These are phyloP conservation scores for Epicoccum nigrum DNA, from an alignment of 2,329 filamentous ascomycete species.

Conservation along the genomic window DNA sequence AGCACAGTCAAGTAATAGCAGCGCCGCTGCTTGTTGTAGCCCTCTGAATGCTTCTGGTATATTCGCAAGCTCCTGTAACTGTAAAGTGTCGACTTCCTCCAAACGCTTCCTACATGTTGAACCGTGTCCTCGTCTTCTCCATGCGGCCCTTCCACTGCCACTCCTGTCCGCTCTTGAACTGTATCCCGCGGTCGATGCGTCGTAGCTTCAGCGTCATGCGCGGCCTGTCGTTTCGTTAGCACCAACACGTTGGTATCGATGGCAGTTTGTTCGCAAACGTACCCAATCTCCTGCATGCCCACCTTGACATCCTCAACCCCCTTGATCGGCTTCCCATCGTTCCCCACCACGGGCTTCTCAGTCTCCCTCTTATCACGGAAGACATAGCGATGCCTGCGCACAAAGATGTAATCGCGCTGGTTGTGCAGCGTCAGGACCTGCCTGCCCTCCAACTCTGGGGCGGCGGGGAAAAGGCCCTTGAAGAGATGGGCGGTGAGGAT, in stretches of 20 bases:
- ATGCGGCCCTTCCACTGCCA: slow-evolving; percentile 97
- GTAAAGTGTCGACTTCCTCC: too few relatives aligned
- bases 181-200: slow-evolving; percentile 89
- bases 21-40: too few relatives aligned
- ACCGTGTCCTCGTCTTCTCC: slow-evolving; percentile 93
- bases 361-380: slow-evolving; percentile 87
- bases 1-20: too few relatives aligned
- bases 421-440: slow-evolving; percentile 94
- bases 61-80: not conserved
- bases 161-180: slow-evolving; percentile 75
- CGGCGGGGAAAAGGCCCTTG: slow-evolving; percentile 76
- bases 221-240: slow-evolving; percentile 16
- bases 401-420: slow-evolving; percentile 94
- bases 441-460: slow-evolving; percentile 81
- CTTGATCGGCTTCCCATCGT: slow-evolving; percentile 81
- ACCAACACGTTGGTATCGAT: not conserved
- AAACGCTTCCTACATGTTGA: slow-evolving; percentile 70
- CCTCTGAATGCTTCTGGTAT: too few relatives aligned
- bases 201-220: slow-evolving; percentile 85
- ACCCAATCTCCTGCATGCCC: slow-evolving; percentile 86
- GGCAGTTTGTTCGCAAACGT: slow-evolving; percentile 2
- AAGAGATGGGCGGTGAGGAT: slow-evolving; percentile 85
- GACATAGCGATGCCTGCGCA: slow-evolving; percentile 86
- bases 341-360: slow-evolving; percentile 82
- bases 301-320: slow-evolving; percentile 86